Conservation (phyloP, 2,329 filamentous ascomycete genomes). For the Sarocladiaceae sp. region DNA sequence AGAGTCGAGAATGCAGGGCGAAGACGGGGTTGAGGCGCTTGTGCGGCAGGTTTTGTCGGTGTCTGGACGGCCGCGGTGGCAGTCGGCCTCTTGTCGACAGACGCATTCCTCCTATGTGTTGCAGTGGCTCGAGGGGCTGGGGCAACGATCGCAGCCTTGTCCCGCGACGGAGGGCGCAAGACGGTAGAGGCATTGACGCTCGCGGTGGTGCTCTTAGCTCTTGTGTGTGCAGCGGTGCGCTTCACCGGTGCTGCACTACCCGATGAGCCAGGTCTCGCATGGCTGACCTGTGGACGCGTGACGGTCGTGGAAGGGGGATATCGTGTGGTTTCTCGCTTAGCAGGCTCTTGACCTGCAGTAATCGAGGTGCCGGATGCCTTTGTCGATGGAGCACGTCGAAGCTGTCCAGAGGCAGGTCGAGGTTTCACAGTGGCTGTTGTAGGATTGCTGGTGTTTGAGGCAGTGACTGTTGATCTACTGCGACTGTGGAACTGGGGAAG, state of each 20-base stretch:
- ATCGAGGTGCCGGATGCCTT: slow-evolving; percentile 3
- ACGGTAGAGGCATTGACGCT: slow-evolving; percentile 20
- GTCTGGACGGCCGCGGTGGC: slow-evolving; percentile 1
- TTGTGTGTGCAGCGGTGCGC: slow-evolving; percentile 19
- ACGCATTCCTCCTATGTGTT: slow-evolving; percentile 1
- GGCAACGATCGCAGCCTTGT: slow-evolving; percentile 1
- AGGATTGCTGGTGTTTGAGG: slow-evolving; percentile 5
- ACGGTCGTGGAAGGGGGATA: slow-evolving; percentile 29
- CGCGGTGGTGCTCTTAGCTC: slow-evolving; percentile 25
- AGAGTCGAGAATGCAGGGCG: slow-evolving; percentile 55
- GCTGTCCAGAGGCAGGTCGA: slow-evolving; percentile 18
- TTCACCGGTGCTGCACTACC: slow-evolving; percentile 17
- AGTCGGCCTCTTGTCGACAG: slow-evolving; percentile 6
- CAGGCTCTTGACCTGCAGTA: slow-evolving; percentile 10
- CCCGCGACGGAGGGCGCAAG: slow-evolving; percentile 24
- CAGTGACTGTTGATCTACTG: slow-evolving; percentile 20
- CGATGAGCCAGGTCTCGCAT: slow-evolving; percentile 25
- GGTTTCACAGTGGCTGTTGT: not conserved
- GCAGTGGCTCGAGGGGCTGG: slow-evolving; percentile 8
- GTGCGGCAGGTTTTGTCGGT: slow-evolving; percentile 12
- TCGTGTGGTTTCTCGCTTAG: slow-evolving; percentile 18
- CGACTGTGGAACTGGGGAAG: slow-evolving; percentile 40
- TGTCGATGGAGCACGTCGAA: slow-evolving; percentile 8
- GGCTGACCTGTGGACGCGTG: slow-evolving; percentile 17
- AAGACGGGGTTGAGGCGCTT: slow-evolving; percentile 24